Conservation (phyloP, 345 rosid genomes). For the Ceriops zippeliana region DNA sequence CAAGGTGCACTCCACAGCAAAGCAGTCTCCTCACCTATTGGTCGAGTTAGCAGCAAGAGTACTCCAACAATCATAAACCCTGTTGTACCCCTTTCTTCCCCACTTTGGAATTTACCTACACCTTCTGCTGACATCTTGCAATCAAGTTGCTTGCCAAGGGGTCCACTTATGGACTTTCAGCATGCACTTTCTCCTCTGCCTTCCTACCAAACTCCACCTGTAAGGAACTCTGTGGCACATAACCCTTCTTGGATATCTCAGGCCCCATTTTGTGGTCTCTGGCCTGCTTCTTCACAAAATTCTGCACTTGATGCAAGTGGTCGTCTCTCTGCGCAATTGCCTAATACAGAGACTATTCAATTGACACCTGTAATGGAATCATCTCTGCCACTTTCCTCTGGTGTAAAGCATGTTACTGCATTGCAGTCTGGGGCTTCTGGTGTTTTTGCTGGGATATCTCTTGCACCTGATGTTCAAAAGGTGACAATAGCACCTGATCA, state of each 20-base stretch:
- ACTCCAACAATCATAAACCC: constrained; percentile 50
- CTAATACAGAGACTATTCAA: constrained; percentile 54
- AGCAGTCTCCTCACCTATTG: constrained; percentile 44
- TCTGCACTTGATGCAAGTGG: constrained; percentile 54
- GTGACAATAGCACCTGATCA: constrained; percentile 41
- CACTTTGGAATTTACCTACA: constrained; percentile 68
- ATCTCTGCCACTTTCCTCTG: constrained; percentile 44
- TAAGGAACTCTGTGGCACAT: constrained; percentile 58
- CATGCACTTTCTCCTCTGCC: constrained; percentile 59
- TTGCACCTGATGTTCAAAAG: constrained; percentile 44
- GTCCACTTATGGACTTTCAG: constrained; percentile 56
- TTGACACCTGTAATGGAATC: constrained; percentile 61
- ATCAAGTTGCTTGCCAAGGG: constrained; percentile 55
- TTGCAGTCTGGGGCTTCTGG: constrained; percentile 39
- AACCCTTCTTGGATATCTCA: constrained; percentile 71
- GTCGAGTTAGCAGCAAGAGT: constrained; percentile 51
- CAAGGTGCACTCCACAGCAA: constrained; percentile 45
- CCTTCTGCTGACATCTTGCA: constrained; percentile 58
- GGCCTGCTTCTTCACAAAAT: constrained; percentile 67
- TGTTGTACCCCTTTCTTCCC: constrained; percentile 69
- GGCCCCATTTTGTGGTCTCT: constrained; percentile 58
- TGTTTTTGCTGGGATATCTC: constrained; percentile 41
- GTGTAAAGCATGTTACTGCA: constrained; percentile 37
- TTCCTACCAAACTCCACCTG: constrained; percentile 61
- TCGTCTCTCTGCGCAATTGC: constrained; percentile 48